A percentile compares a stretch with the other conserved stretches of the same genome.
Conservation (phyloP, 495 filamentous ascomycete genomes). For the Niebla homalea region DNA sequence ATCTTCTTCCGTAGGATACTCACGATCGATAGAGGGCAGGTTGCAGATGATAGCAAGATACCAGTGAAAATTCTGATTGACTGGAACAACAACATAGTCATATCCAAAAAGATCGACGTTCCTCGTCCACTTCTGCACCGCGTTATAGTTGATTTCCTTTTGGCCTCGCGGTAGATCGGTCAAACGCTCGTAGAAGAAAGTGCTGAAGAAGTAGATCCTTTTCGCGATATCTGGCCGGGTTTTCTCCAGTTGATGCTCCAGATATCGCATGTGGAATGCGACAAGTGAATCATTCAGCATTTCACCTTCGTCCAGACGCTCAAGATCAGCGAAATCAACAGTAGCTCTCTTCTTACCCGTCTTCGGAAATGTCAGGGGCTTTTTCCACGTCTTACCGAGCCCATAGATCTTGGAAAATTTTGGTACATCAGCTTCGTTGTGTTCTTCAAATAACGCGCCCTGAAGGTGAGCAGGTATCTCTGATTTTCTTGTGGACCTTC, state of each 20-base stretch:
- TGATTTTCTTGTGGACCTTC: slow-evolving; percentile 7
- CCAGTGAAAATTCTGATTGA: slow-evolving; percentile 83
- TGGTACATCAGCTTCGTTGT: background rate
- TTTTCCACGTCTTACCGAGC: slow-evolving; percentile 23
- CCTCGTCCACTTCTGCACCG: slow-evolving; percentile 78
- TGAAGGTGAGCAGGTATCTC: background rate
- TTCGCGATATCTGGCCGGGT: slow-evolving; percentile 42
- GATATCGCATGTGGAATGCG: slow-evolving; percentile 66
- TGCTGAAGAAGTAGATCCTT: slow-evolving; percentile 77
- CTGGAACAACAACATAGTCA: slow-evolving; percentile 82
- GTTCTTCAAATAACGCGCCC: background rate
- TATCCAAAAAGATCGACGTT: slow-evolving; percentile 73
- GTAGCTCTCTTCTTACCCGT: slow-evolving; percentile 56
- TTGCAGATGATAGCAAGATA: slow-evolving; percentile 96
- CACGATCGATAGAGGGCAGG: slow-evolving; percentile 39
- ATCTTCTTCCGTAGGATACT: slow-evolving; percentile 7
- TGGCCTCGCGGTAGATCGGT: slow-evolving; percentile 41
- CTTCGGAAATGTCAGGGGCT: slow-evolving; percentile 56
- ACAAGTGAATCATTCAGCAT: slow-evolving; percentile 90
- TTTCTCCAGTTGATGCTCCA: slow-evolving; percentile 50
- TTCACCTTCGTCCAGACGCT: slow-evolving; percentile 67
- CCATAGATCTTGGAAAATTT: slow-evolving; percentile 10
- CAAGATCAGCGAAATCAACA: slow-evolving; percentile 67
- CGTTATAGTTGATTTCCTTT: slow-evolving; percentile 59
- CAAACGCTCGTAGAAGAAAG: slow-evolving; percentile 76